Evolutionary conservation across 768 basidiomycete species (phyloP), one percentile per base, ranked within the genome.

Genomic region (Paxillus rubicundulus): DNA sequence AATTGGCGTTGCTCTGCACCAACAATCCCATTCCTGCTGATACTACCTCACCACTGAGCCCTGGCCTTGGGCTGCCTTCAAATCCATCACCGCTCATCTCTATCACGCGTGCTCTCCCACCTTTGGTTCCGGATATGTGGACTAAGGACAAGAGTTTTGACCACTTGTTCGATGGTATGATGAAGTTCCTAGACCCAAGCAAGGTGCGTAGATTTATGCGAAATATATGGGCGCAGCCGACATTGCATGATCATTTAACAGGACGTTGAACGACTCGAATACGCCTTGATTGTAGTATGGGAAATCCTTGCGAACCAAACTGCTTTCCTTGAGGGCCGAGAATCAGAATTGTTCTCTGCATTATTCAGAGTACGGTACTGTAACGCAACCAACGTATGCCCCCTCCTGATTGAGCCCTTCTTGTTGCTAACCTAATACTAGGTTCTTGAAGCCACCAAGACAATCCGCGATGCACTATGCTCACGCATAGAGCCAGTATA

Each of bases 361-460:
- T 74, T 95, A 40, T 74, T 96, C 59, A 77, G 73, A 40, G 77
- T 92, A 49, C 78, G 93, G 43, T 91, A 86, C 57, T 85, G 84
- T 63, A 85, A 83, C 61, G 80, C 83, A 56, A 68, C 80, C 30
- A 85, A 82, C 53, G 92, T 93, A 60, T 55, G 85, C 73, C 17
- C 13, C 6, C 28, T 10, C 8, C 34, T 33, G 7, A 12, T 33
- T 30, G 10, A 13, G 8, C 6, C 7, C 4, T 4, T 45, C 32
- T 24, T 41, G 18, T 53, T 6, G n/a, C 48, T 50, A 47, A 52
- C 40, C 27, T 39, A 2, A 36, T 20, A 28, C 12, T 49, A 93
- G 91, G 84, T 93, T 36, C 75, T 91, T 48, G 89, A 92, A 65
- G 91, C 88, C 5, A 91, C 90, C 12, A 89, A 82, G 60, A 82